Conservation (phyloP, 768 basidiomycete species). For the Trametopsis cervina region DNA sequence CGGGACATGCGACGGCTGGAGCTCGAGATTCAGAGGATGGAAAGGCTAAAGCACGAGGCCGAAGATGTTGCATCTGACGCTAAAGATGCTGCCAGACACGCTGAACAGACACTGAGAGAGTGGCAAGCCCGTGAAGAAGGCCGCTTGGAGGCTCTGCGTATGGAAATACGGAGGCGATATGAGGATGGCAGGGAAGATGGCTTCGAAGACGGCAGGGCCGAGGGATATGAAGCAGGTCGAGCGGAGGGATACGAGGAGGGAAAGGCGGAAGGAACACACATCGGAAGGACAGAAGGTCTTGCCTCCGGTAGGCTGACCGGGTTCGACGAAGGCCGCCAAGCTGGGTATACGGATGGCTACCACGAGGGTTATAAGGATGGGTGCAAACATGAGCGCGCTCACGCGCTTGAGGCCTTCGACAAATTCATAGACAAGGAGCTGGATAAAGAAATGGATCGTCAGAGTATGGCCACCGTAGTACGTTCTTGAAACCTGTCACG, state of each 20-base stretch:
- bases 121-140: slow-evolving; percentile 38
- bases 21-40: slow-evolving; percentile 29
- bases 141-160: slow-evolving; percentile 33
- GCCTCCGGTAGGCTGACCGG: slow-evolving; percentile 20
- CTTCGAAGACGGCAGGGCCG: slow-evolving; percentile 29
- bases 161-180: slow-evolving; percentile 38
- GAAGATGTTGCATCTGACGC: slow-evolving; percentile 37
- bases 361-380: slow-evolving; percentile 32
- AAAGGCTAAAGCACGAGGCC: slow-evolving; percentile 33
- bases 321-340: slow-evolving; percentile 27
- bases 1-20: slow-evolving; percentile 33
- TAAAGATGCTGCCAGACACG: slow-evolving; percentile 36
- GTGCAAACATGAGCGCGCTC: slow-evolving; percentile 42
- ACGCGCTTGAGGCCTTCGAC: slow-evolving; percentile 53
- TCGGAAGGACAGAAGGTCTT: slow-evolving; percentile 27
- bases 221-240: slow-evolving; percentile 43
- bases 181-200: slow-evolving; percentile 31
- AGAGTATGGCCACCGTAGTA: neutral
- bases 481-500: too few relatives aligned
- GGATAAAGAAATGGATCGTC: slow-evolving; percentile 13
- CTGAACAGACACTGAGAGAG: slow-evolving; percentile 36
- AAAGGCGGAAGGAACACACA: slow-evolving; percentile 32
- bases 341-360: slow-evolving; percentile 30
- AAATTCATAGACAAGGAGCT: slow-evolving; percentile 42
- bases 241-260: slow-evolving; percentile 37